Conservation (phyloP, 768 basidiomycete genomes). For the Cystofilobasidium bisporidii region DNA sequence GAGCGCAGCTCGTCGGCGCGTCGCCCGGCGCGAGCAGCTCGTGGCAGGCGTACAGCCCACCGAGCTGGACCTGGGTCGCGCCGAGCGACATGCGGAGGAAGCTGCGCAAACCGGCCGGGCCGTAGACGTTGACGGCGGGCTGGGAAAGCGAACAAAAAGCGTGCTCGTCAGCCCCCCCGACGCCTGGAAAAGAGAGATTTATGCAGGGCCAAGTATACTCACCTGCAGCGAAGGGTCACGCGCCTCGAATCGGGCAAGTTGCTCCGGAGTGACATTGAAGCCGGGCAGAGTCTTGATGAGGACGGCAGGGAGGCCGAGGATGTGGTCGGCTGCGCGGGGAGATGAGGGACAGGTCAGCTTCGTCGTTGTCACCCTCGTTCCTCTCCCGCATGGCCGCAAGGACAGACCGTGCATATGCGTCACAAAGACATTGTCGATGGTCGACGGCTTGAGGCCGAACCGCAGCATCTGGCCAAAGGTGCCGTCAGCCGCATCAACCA, state of each 20-base stretch:
- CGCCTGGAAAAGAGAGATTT: not conserved
- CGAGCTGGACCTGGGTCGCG: conserved; percentile 55
- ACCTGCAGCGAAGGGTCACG: conserved; percentile 19
- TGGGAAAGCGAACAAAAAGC: conserved; percentile 27
- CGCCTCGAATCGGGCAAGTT: conserved; percentile 9
- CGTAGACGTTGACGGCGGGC: conserved; percentile 62
- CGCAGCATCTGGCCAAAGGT: conserved; percentile 58
- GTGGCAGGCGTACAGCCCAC: conserved; percentile 62
- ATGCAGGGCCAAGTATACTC: no score
- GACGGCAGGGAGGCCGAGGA: conserved; percentile 62
- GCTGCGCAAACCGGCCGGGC: conserved; percentile 63
- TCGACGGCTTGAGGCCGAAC: conserved; percentile 60
- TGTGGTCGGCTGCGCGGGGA: conserved; percentile 53
- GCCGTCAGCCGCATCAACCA: conserved; percentile 78
- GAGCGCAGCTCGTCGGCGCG: conserved; percentile 40
- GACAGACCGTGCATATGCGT: conserved; percentile 86
- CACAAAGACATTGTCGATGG: conserved; percentile 61
- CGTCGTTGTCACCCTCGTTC: no score
- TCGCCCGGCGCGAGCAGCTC: conserved; percentile 61
- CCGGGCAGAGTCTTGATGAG: conserved; percentile 57
- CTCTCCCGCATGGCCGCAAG: no score
- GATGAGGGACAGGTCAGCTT: not conserved
- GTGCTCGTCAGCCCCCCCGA: not conserved
- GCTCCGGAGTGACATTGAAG: conserved; percentile 43
- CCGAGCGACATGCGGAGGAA: conserved; percentile 63